Base-by-base conservation (phyloP, 2,329 filamentous ascomycete species). In the Aspergillus intermedius region DNA sequence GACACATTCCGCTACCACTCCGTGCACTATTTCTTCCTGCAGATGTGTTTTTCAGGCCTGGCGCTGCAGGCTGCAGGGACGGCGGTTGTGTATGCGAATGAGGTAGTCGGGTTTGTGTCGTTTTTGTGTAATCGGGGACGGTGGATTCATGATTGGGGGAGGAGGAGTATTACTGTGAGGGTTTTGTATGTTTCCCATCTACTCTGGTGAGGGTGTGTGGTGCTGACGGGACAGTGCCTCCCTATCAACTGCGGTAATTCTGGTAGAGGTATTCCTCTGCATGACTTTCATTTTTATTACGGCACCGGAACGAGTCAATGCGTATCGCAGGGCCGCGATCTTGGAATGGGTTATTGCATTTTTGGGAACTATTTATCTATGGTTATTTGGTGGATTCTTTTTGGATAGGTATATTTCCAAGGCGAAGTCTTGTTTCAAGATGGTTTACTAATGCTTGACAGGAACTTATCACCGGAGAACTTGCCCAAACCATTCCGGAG, bases 261-360 rank as follows among this genome's bases (percentile, higher is more conserved):
- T 58, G 23, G 40, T 56, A 15, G 46, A 57, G 35, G 39, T 57
- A 28, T 51, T 54, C 44, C 51, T 58, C 13, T 53, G 46, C 23
- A 47, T 54, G 5, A 51, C 51, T 5, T 57, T 56, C 15, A 40
- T 58, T 30, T 55, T 52, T 7, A 51, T 58, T 4, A 58, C 49
- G 13, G 35, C 56, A 6, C 49, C 48, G 3, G 54, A 52, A 2
- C 48, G 13, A 3, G 44, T 42, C 23, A 37, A 49, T 10, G n/a
- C 13, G 23, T 57, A 55, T 30, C 49, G 48, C 13, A 42, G 45
- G 4, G 56, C 55, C 12, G 56, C 52, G 5, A 51, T 59, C 9
- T 34, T 59, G 30, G 56, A 59, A 42, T 59, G 56, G 56, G 45
- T 58, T 15, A 58, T 59, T 39, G 56, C 54, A 1, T 59, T 59